Conservation (phyloP, 2,329 filamentous ascomycete species). For the Scleromitrula shiraiana region DNA sequence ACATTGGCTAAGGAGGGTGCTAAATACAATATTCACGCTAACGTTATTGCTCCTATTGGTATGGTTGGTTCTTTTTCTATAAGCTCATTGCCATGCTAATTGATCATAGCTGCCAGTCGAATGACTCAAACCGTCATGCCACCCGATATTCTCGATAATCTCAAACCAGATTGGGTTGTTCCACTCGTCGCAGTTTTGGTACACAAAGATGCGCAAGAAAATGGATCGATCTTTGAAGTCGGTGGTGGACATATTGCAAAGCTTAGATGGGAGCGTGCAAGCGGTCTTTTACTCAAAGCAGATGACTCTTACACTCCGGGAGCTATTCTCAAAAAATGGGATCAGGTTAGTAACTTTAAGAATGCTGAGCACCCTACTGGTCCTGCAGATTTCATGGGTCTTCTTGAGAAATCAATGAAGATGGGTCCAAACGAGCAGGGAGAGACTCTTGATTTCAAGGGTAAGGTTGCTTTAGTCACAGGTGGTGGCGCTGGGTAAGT, state of each 20-base stretch:
- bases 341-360: slow-evolving; percentile 79
- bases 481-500: slow-evolving; percentile 72
- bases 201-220: slow-evolving; percentile 77
- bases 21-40: slow-evolving; percentile 96
- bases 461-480: slow-evolving; percentile 79
- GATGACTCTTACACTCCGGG: slow-evolving; percentile 83
- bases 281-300: slow-evolving; percentile 80
- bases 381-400: slow-evolving; percentile 76
- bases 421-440: slow-evolving; percentile 63
- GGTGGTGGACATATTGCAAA: slow-evolving; percentile 91
- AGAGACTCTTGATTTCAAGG: slow-evolving; percentile 71
- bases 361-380: slow-evolving; percentile 75
- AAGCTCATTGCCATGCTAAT: slow-evolving; percentile 15
- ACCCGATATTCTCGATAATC: slow-evolving; percentile 71
- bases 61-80: slow-evolving; percentile 7
- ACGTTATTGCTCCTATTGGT: slow-evolving; percentile 83
- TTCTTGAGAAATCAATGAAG: slow-evolving; percentile 79
- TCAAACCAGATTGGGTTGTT: slow-evolving; percentile 88
- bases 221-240: slow-evolving; percentile 84
- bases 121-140: slow-evolving; percentile 97
- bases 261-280: slow-evolving; percentile 88
- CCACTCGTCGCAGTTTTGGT: slow-evolving; percentile 83
- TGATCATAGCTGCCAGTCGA: slow-evolving; percentile 64
- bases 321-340: slow-evolving; percentile 84
- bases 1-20: slow-evolving; percentile 93